phyloP scores from a whole-genome alignment of 2,329 filamentous ascomycete species.

The Colletotrichum cereale region DNA sequence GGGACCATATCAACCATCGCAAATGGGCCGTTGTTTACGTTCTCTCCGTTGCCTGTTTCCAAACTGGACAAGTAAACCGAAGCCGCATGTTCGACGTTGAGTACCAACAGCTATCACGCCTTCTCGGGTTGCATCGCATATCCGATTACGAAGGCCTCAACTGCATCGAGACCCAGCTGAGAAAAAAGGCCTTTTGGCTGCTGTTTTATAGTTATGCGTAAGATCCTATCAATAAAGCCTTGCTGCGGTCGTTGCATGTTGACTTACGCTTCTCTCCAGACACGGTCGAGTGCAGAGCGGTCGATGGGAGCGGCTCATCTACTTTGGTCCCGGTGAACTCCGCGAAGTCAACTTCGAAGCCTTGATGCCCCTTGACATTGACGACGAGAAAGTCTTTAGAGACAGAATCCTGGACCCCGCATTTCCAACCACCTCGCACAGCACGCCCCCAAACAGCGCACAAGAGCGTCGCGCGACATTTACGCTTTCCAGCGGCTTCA shows the following conservation, averaged over 20 bases:
- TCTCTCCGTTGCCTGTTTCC: conserved; percentile 49
- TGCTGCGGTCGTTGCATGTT: not conserved
- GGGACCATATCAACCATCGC: conserved; percentile 48
- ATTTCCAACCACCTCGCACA: conserved; percentile 17
- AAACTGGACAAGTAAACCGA: conserved; percentile 51
- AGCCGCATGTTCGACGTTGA: conserved; percentile 53
- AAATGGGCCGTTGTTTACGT: conserved; percentile 52
- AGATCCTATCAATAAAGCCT: not conserved
- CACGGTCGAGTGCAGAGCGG: conserved; percentile 43
- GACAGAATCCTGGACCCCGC: conserved; percentile 29
- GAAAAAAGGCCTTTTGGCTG: conserved; percentile 54
- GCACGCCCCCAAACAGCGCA: conserved; percentile 26
- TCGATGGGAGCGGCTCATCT: conserved; percentile 44
- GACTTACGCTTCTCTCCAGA: conserved; percentile 11
- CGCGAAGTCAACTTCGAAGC: conserved; percentile 49
- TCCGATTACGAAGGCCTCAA: conserved; percentile 49
- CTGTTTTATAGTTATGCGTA: conserved; percentile 49
- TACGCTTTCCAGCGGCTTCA: conserved; percentile 48
- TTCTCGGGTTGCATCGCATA: conserved; percentile 49
- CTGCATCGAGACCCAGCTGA: conserved; percentile 50
- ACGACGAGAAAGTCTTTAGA: conserved; percentile 50
- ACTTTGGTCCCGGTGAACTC: conserved; percentile 47
- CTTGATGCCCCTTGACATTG: conserved; percentile 48
- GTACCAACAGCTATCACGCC: conserved; percentile 49
- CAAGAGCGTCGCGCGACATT: conserved; percentile 11